Evolutionary conservation across 2,329 filamentous ascomycete genomes (phyloP).

Genomic region (Aspergillus aculeatus): DNA sequence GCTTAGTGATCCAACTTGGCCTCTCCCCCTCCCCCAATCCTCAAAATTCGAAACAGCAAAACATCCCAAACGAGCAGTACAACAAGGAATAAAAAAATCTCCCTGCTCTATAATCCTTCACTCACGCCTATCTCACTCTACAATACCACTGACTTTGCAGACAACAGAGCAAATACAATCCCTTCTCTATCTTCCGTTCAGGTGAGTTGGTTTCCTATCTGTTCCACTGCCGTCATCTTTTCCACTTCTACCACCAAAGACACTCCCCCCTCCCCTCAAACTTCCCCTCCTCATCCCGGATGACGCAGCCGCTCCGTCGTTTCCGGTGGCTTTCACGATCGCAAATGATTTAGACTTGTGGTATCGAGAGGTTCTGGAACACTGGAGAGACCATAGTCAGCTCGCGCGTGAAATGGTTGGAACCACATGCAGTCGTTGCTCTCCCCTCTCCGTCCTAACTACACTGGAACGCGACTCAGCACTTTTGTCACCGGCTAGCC

Average conservation of each 20-base stretch:
- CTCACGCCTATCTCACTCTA: conserved; percentile 12
- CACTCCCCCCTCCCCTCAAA: conserved; percentile 3
- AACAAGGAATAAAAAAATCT: not conserved
- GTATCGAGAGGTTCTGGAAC: conserved; percentile 3
- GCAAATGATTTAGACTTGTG: not conserved
- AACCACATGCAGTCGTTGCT: not conserved
- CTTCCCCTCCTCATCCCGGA: conserved; percentile 8
- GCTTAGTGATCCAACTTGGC: conserved; percentile 8
- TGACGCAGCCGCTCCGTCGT: conserved; percentile 2
- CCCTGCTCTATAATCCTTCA: not conserved
- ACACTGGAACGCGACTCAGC: conserved; percentile 14
- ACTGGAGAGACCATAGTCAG: not conserved
- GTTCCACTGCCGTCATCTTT: conserved; percentile 17
- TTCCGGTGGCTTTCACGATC: not conserved
- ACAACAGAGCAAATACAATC: conserved; percentile 7
- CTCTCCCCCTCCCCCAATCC: conserved; percentile 3
- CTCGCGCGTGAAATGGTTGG: conserved; percentile 13
- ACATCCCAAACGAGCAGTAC: not conserved
- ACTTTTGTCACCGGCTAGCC: conserved; percentile 17
- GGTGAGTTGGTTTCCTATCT: conserved; percentile 22
- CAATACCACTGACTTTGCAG: conserved; percentile 15
- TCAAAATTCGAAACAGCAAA: conserved; percentile 4
- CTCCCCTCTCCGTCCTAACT: conserved; percentile 12
- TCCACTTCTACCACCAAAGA: conserved; percentile 14
- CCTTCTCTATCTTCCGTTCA: conserved; percentile 18